Percentiles rank a stretch among this genome's conserved stretches.
Evolutionary conservation across 2,329 filamentous ascomycete genomes (phyloP).

Genomic region (Penicillium sp.): DNA sequence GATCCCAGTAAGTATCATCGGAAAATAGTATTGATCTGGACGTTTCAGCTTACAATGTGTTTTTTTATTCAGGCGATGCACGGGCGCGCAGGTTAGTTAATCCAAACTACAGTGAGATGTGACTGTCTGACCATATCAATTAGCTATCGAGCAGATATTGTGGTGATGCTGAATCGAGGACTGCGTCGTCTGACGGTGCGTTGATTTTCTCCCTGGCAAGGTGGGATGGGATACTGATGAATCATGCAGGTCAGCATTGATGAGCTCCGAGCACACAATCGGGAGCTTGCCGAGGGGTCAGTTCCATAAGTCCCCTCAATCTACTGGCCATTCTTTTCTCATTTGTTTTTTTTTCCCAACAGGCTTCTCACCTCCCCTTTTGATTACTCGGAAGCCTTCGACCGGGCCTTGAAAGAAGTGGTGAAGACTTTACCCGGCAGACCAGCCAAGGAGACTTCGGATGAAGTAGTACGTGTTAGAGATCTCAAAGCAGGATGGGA

Average conservation of each 20-base stretch:
- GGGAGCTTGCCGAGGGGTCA: conserved; percentile 71
- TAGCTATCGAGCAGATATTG: conserved; percentile 88
- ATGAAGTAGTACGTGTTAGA: conserved; percentile 61
- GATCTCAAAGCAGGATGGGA: not conserved
- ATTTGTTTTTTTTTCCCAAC: not conserved
- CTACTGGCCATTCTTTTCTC: not conserved
- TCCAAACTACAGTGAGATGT: not conserved
- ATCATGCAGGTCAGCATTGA: conserved; percentile 69
- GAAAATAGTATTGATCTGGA: not conserved
- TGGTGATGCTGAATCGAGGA: conserved; percentile 67
- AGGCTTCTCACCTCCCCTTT: conserved; percentile 79
- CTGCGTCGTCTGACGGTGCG: conserved; percentile 57
- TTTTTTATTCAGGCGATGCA: conserved; percentile 51
- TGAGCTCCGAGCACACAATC: conserved; percentile 83
- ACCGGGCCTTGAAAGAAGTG: conserved; percentile 84
- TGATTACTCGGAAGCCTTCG: conserved; percentile 84
- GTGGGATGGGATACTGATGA: conserved; percentile 13
- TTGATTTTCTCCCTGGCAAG: conserved; percentile 3
- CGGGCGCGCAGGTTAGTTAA: conserved; percentile 53
- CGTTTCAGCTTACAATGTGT: conserved; percentile 13
- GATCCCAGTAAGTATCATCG: conserved; percentile 71
- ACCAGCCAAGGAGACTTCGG: conserved; percentile 70
- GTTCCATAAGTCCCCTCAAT: conserved; percentile 1
- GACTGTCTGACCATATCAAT: conserved; percentile 31
- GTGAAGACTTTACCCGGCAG: conserved; percentile 76